Base-by-base conservation (phyloP, 2,329 filamentous ascomycete genomes). In the Ramularia endophylla region DNA sequence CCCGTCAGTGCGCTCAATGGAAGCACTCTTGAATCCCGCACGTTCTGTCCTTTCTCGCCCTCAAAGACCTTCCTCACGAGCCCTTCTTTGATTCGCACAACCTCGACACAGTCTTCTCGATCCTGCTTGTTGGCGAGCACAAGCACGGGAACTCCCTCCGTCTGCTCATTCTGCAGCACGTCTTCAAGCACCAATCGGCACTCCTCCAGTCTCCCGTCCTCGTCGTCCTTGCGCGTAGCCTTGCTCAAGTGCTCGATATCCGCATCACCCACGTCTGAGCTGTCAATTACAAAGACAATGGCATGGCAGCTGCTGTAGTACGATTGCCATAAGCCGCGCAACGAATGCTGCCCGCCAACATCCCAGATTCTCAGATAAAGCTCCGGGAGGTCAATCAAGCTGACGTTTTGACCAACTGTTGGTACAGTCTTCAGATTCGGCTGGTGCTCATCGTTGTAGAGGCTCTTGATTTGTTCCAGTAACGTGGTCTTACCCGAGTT, bases 301-400 rank as follows among this genome's bases (percentile, higher is more conserved):
- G 92, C 92, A 65, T 98, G 92, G 59, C 88, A 94, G 64, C 80
- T 86, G 37, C 81, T 75, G 72, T 95, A 98, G 71, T 98, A 98
- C 65, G 82, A 87, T 65, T 95, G 87, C 92, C 92, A 98, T 22
- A 97, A 78, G 50, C 84, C 83, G 48, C 92, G 83, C 60, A 98
- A 77, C 19, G 79, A 84, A 60, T 92, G 81, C 66, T 98, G 92
- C 5, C 92, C 92, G 51, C 92, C 92, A 1, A 98, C 87, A 62
- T 98, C 92, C 92, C 92, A 97, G 57, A 98, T 85, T 72, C 95
- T 95, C 60, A 98, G 75, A 72, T 97, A 95, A 80, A 95, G 90
- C 65, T 95, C 87, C 12, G 87, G 84, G 17, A 97, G 75, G 16
- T 85, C 80, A 61, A 98, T 86, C 34, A 89, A 92, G 48, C 87